Percentiles rank a stretch among this genome's conserved stretches.
phyloP scores from a whole-genome alignment of 2,329 filamentous ascomycete genomes.

The Colletotrichum tropicicola region DNA sequence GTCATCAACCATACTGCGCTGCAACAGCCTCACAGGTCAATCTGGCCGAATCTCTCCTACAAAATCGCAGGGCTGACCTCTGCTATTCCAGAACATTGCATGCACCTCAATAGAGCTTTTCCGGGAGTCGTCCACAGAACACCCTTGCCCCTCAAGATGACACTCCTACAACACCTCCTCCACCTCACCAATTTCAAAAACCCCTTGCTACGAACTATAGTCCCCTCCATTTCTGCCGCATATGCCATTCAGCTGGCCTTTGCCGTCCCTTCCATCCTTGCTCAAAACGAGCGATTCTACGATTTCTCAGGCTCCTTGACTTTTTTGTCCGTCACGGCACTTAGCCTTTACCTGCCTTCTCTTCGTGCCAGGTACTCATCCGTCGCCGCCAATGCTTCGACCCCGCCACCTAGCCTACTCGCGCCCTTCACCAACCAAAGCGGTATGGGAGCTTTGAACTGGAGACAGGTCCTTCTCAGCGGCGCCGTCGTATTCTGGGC shows the following conservation, averaged over 20 bases:
- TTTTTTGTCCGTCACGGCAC: conserved; percentile 70
- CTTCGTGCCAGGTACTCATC: conserved; percentile 60
- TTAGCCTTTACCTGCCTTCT: conserved; percentile 69
- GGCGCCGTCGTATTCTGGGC: conserved; percentile 64
- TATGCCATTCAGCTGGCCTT: conserved; percentile 70
- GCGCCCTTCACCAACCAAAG: conserved; percentile 52
- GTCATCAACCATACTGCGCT: too few species aligned
- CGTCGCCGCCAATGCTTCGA: conserved; percentile 42
- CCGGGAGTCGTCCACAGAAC: background rate
- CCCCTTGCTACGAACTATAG: conserved; percentile 69
- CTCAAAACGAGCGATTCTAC: conserved; percentile 72
- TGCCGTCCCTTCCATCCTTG: conserved; percentile 68
- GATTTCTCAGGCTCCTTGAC: conserved; percentile 74
- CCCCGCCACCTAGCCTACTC: conserved; percentile 56
- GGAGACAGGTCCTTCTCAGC: conserved; percentile 60
- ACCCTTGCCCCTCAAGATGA: conserved; percentile 34
- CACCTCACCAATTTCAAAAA: conserved; percentile 68
- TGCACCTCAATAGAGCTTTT: background rate
- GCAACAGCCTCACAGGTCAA: too few species aligned
- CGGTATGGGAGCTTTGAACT: conserved; percentile 60
- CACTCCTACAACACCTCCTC: conserved; percentile 58
- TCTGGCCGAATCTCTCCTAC: too few species aligned
- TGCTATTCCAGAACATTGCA: too few species aligned
- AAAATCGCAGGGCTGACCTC: too few species aligned
- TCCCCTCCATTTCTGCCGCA: conserved; percentile 69